These are phyloP conservation scores for Colletotrichum falcatum DNA, from an alignment of 2,329 filamentous ascomycete species.

Conservation along the genomic window DNA sequence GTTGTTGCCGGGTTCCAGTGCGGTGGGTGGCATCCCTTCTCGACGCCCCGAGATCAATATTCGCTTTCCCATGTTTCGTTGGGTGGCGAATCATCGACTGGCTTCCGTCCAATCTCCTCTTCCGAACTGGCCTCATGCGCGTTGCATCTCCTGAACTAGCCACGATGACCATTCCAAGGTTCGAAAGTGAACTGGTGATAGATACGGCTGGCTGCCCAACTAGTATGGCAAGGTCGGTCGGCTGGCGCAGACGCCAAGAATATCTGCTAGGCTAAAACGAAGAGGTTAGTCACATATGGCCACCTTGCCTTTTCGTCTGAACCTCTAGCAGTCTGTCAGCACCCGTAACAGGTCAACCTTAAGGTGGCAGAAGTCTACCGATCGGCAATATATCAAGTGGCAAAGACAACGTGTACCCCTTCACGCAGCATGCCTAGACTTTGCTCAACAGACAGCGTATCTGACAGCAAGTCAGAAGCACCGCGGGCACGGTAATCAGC, in stretches of 20 bases:
- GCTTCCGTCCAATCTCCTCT: neutral
- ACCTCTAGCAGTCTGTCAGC: neutral
- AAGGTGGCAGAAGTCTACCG: slow-evolving; percentile 1
- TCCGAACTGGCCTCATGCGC: neutral
- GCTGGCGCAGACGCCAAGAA: neutral
- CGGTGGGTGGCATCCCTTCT: neutral
- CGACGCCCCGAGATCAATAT: neutral
- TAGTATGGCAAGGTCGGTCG: neutral
- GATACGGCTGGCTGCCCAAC: neutral
- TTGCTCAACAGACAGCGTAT: neutral
- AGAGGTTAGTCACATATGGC: neutral
- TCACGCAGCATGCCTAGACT: neutral
- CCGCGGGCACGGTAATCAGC: too few relatives aligned
- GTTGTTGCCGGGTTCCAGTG: neutral
- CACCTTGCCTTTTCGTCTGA: slow-evolving; percentile 1
- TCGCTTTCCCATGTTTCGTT: neutral
- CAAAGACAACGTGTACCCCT: neutral
- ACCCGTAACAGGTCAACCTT: neutral
- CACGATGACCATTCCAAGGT: neutral
- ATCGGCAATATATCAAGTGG: neutral
- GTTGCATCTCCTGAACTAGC: neutral
- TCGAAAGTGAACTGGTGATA: too few relatives aligned
- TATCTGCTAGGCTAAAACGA: neutral
- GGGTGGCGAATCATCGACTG: neutral
- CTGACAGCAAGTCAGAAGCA: neutral